Evolutionary conservation across 2,329 filamentous ascomycete genomes (phyloP).

Genomic region (Ophiostoma tasmaniense): DNA sequence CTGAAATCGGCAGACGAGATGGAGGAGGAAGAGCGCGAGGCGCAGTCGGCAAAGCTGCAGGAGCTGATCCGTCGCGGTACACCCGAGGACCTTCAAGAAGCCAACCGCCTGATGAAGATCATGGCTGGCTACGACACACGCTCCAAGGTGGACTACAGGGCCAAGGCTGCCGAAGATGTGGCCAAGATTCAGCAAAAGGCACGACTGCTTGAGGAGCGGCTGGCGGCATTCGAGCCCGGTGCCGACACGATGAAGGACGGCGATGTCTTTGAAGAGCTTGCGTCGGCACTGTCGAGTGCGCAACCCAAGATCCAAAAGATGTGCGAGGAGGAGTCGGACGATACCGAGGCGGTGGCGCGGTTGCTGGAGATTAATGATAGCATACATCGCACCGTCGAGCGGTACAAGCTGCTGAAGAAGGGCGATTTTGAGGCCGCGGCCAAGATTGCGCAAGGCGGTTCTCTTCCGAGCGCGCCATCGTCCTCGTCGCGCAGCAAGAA

Average conservation of each 20-base stretch:
- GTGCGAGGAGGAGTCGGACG: conserved; percentile 97
- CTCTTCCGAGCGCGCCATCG: conserved; percentile 23
- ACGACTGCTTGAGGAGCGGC: conserved; percentile 79
- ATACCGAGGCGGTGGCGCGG: conserved; percentile 90
- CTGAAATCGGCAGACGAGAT: conserved; percentile 95
- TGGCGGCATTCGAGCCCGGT: conserved; percentile 73
- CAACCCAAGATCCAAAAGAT: conserved; percentile 99
- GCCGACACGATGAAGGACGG: conserved; percentile 61
- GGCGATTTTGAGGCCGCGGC: conserved; percentile 79
- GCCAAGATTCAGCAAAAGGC: conserved; percentile 94
- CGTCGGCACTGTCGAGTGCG: conserved; percentile 78
- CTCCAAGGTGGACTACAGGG: conserved; percentile 93
- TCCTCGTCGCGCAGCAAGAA: conserved; percentile 38
- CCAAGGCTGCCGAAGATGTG: conserved; percentile 94
- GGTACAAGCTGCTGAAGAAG: conserved; percentile 94
- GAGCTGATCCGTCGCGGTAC: conserved; percentile 88
- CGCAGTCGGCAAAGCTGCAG: conserved; percentile 95
- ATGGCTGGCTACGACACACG: conserved; percentile 97
- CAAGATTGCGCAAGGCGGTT: conserved; percentile 73
- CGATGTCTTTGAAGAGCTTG: conserved; percentile 73
- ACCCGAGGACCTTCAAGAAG: conserved; percentile 90
- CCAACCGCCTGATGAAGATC: conserved; percentile 91
- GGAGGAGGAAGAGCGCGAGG: conserved; percentile 92
- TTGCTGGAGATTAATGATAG: conserved; percentile 97
- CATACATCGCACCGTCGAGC: conserved; percentile 91